Conservation (phyloP, 495 filamentous ascomycete species). For the Hyaloscypha finlandica region DNA sequence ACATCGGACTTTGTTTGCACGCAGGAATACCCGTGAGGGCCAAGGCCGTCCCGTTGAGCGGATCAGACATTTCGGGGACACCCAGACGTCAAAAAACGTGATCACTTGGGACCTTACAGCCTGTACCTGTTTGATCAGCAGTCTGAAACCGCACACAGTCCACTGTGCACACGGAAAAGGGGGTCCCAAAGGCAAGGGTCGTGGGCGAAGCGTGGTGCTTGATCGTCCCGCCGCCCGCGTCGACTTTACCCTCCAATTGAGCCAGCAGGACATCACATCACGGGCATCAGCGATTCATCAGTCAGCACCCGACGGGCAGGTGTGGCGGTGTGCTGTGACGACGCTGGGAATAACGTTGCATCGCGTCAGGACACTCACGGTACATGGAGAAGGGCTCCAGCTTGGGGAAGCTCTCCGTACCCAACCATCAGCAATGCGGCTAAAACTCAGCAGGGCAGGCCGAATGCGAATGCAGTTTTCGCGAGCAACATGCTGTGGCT, state of each 20-base stretch:
- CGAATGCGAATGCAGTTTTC: not conserved
- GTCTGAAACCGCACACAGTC: conserved; percentile 19
- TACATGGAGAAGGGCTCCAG: not conserved
- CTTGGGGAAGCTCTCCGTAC: not conserved
- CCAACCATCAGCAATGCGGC: conserved; percentile 2
- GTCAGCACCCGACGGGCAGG: not conserved
- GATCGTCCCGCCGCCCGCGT: conserved; percentile 11
- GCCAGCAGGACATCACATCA: not conserved
- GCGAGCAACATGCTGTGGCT: not conserved
- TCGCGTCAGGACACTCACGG: not conserved
- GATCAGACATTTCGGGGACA: not conserved
- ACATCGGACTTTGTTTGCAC: conserved; percentile 8
- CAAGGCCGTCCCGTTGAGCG: not conserved
- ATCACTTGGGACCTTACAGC: conserved; percentile 11
- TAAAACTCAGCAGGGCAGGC: not conserved
- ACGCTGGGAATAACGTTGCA: not conserved
- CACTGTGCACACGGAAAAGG: conserved; percentile 3
- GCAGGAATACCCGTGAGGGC: not conserved
- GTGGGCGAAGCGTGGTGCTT: not conserved
- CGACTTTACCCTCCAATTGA: conserved; percentile 2
- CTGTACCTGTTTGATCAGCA: conserved; percentile 30
- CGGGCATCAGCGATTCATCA: not conserved
- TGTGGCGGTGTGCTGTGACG: not conserved
- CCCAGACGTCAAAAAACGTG: conserved; percentile 16
- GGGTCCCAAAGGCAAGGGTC: not conserved